Conservation (phyloP, 2,329 filamentous ascomycete species). For the Cordyceps tenuipes region DNA sequence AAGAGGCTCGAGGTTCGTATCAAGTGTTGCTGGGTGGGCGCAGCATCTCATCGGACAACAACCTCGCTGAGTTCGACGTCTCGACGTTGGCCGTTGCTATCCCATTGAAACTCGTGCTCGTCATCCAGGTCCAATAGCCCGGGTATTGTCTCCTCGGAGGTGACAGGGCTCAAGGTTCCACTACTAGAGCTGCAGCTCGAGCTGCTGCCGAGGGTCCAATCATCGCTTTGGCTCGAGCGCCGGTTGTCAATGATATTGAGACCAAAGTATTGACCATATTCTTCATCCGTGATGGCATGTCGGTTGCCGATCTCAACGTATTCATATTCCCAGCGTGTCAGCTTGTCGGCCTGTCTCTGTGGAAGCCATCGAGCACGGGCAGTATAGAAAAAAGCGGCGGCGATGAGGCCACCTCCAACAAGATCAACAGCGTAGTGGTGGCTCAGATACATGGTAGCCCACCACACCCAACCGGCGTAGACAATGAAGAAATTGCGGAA, state of each 20-base stretch:
- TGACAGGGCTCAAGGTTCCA: slow-evolving; percentile 41
- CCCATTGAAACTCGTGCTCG: slow-evolving; percentile 32
- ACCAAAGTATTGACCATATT: slow-evolving; percentile 38
- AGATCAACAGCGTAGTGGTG: slow-evolving; percentile 96
- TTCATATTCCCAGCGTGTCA: slow-evolving; percentile 90
- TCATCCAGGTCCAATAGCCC: slow-evolving; percentile 28
- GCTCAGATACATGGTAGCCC: slow-evolving; percentile 96
- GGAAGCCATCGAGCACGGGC: slow-evolving; percentile 75
- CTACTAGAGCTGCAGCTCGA: slow-evolving; percentile 51
- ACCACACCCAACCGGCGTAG: slow-evolving; percentile 93
- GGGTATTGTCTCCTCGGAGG: slow-evolving; percentile 35
- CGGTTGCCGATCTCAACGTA: slow-evolving; percentile 77
- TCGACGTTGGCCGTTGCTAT: slow-evolving; percentile 26
- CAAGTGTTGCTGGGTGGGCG: not conserved
- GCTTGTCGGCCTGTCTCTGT: slow-evolving; percentile 73
- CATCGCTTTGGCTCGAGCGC: slow-evolving; percentile 58
- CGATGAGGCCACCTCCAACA: slow-evolving; percentile 73
- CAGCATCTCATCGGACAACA: slow-evolving; percentile 23
- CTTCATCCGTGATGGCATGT: slow-evolving; percentile 34
- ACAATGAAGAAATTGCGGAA: slow-evolving; percentile 70
- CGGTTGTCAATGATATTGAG: slow-evolving; percentile 37
- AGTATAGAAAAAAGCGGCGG: slow-evolving; percentile 73
- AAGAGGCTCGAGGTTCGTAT: not conserved
- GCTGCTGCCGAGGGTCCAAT: slow-evolving; percentile 83
- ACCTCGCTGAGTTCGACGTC: slow-evolving; percentile 40